Percentiles rank a stretch among this genome's conserved stretches.
phyloP scores from a whole-genome alignment of 768 basidiomycete genomes.

The Termitomyces sp. region DNA sequence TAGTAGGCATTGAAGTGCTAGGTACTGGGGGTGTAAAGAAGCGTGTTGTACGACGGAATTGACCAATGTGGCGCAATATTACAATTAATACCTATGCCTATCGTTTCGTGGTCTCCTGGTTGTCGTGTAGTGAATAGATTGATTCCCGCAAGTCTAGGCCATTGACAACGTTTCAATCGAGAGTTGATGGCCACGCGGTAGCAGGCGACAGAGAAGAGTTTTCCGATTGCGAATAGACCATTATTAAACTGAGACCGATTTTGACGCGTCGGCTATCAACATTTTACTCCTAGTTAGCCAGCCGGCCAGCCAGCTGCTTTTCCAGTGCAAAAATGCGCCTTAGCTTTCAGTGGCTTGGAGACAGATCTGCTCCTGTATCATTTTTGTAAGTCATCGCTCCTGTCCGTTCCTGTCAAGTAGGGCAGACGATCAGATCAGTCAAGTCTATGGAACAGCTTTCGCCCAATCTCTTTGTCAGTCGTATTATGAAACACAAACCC shows the following conservation, averaged over 20 bases:
- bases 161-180: background rate
- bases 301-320: background rate
- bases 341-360: background rate
- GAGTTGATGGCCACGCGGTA: slow-evolving; percentile 6
- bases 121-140: background rate
- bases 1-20: background rate
- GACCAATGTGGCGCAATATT: slow-evolving; percentile 10
- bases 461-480: background rate
- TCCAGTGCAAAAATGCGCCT: background rate
- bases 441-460: background rate
- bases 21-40: background rate
- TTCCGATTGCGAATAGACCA: background rate
- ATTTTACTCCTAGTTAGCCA: no score
- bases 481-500: background rate
- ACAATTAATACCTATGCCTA: background rate
- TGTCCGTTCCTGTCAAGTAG: background rate
- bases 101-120: background rate
- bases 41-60: background rate
- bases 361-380: background rate
- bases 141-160: background rate
- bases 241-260: background rate
- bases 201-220: background rate
- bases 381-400: background rate
- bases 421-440: slow-evolving; percentile 6
- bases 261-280: background rate